Evolutionary conservation across 2,329 filamentous ascomycete genomes (phyloP).

Genomic region (Diaporthe caulivora): DNA sequence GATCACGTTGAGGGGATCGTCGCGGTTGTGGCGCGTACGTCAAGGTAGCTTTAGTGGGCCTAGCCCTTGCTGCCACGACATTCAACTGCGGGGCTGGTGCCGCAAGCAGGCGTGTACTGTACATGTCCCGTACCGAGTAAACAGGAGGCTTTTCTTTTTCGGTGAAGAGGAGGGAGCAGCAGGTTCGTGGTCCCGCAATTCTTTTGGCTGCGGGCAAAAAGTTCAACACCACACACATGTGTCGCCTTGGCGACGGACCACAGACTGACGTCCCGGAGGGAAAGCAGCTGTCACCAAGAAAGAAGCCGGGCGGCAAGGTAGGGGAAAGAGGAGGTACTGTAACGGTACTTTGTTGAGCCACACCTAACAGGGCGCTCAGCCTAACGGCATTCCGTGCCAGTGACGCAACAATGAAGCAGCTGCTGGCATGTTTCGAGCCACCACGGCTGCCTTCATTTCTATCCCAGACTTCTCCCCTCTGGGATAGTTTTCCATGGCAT

Average conservation of each 20-base stretch:
- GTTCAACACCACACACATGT: neutral
- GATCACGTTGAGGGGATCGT: constrained; percentile 30
- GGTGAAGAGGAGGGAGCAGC: neutral
- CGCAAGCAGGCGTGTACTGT: neutral
- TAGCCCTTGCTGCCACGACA: constrained; percentile 26
- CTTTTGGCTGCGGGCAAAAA: neutral
- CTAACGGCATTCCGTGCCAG: constrained; percentile 21
- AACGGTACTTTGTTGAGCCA: constrained; percentile 10
- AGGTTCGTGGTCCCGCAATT: too few species aligned
- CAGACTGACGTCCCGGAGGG: neutral
- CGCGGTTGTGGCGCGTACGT: constrained; percentile 26
- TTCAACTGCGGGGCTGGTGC: constrained; percentile 18
- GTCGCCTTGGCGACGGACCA: neutral
- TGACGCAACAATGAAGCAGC: constrained; percentile 30
- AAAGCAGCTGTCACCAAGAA: neutral
- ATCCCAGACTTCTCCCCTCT: neutral
- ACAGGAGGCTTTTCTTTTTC: neutral
- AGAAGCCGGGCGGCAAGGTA: neutral
- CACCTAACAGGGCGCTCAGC: neutral
- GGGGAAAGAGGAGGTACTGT: neutral
- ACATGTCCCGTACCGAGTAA: neutral
- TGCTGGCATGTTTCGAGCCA: constrained; percentile 25
- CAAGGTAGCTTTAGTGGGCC: constrained; percentile 21
- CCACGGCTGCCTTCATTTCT: neutral
- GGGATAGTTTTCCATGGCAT: neutral